phyloP scores from a whole-genome alignment of 306 rosid genomes.

The Citrullus colocynthis region DNA sequence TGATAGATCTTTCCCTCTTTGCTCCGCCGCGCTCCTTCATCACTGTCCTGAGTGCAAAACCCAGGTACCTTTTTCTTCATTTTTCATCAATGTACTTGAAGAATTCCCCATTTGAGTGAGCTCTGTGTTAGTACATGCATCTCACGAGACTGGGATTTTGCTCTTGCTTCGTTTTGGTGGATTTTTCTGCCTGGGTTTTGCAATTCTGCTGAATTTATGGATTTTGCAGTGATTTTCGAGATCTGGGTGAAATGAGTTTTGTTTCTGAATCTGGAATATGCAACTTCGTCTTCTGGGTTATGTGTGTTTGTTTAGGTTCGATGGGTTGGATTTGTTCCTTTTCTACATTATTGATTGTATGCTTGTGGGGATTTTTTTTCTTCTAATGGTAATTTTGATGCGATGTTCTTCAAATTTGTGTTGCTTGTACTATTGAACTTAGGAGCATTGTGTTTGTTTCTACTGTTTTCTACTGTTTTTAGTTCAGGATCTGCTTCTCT shows the following conservation, averaged over 20 bases:
- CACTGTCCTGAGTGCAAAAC: neutral
- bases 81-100: neutral
- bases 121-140: neutral
- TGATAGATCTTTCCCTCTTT: neutral
- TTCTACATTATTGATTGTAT: neutral
- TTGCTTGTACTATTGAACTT: neutral
- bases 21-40: neutral
- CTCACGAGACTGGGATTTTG: neutral
- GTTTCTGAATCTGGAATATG: neutral
- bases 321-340: neutral
- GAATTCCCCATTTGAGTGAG: neutral
- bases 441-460: neutral
- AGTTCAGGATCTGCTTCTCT: constrained; percentile 20
- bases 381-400: neutral
- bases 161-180: neutral
- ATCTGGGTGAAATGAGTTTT: constrained; percentile 9
- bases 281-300: neutral
- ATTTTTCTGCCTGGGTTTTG: neutral
- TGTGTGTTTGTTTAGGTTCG: neutral
- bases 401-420: neutral
- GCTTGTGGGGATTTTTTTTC: neutral
- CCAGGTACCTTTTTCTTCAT: neutral
- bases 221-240: neutral
- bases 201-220: neutral
- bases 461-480: neutral